Base-by-base conservation (phyloP, 345 rosid species). In the Ailanthus altissimus region DNA sequence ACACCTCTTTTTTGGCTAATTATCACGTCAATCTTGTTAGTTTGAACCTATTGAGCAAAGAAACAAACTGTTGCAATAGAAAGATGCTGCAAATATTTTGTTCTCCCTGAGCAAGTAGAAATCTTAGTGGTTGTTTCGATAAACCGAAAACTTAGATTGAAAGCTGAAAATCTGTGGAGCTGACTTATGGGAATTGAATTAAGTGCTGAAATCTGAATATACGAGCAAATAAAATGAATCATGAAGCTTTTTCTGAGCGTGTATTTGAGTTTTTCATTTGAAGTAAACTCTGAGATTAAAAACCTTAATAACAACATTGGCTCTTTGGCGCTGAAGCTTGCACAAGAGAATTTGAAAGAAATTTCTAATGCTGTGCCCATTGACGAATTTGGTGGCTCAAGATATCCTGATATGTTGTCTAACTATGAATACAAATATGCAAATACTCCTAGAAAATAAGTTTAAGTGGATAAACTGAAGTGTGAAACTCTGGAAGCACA, bases 301-400 rank as follows among this genome's bases (percentile, higher is more conserved):
- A 86, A 86, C 66, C 85, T 89, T 6, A 79, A 77, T 13, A 83
- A 75, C 77, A 89, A 87, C 76, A 82, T 87, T 53, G 78, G 83
- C 16, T 83, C 93, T 7, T 36, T 86, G 76, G 73, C 36, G 0
- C 5, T 86, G 77, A 76, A 77, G 79, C 88, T 86, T 6, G 79
- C 65, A 59, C 2, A 73, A 60, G 84, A 86, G 38, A 75, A 81
- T n/a, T 47, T 81, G 75, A 74, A 81, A 82, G 90, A 83, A 73
- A 87, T 87, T 14, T 11, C 60, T 70, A 80, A 82, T 38, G 73
- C 80, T 11, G 85, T 87, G 47, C 83, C 85, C 1, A 13, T 68
- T 68, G 82, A 81, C n/a, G 89, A 83, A 77, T 87, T 84, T 8
- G 46, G 83, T 42, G 89, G 93, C 13, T 13, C 2, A 6, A 80